Conservation (phyloP, 352 stramenopile species). For the Lagenidium giganteum region DNA sequence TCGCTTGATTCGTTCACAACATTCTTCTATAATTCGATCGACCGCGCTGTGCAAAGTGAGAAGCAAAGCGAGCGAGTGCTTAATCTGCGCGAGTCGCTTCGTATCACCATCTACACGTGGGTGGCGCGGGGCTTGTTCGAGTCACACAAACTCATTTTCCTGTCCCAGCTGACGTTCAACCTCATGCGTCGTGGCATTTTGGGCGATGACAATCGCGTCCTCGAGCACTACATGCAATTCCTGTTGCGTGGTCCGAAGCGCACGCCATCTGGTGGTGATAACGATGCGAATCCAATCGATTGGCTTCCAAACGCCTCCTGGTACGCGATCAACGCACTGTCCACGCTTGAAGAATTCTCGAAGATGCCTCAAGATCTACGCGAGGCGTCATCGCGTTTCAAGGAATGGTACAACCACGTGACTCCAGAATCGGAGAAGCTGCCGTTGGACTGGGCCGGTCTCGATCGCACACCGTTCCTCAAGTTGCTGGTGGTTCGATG, state of each 20-base stretch:
- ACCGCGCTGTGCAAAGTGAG: slow-evolving; percentile 77
- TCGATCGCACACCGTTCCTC: slow-evolving; percentile 93
- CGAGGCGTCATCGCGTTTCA: slow-evolving; percentile 92
- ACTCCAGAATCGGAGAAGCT: slow-evolving; percentile 96
- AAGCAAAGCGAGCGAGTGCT: slow-evolving; percentile 88
- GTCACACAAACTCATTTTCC: slow-evolving; percentile 96
- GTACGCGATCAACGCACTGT: slow-evolving; percentile 86
- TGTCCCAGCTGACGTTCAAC: slow-evolving; percentile 95
- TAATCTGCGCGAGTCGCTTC: slow-evolving; percentile 90
- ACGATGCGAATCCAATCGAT: slow-evolving; percentile 68
- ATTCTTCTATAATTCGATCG: slow-evolving; percentile 96
- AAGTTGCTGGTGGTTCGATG: slow-evolving; percentile 95
- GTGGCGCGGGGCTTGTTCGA: slow-evolving; percentile 94
- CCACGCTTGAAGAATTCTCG: slow-evolving; percentile 92
- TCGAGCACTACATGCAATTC: slow-evolving; percentile 95
- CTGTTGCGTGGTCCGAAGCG: slow-evolving; percentile 88
- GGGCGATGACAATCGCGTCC: slow-evolving; percentile 86
- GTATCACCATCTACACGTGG: slow-evolving; percentile 96
- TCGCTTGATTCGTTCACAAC: slow-evolving; percentile 95
- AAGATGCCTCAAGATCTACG: slow-evolving; percentile 95
- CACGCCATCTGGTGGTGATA: slow-evolving; percentile 23
- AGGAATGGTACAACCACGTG: slow-evolving; percentile 97
- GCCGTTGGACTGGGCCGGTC: slow-evolving; percentile 93
- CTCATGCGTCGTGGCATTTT: slow-evolving; percentile 95
- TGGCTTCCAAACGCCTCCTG: slow-evolving; percentile 93